Evolutionary conservation across 208 protist species (phyloP), one percentile per base, ranked within the genome.

Genomic region (Trypanosoma theileri): DNA sequence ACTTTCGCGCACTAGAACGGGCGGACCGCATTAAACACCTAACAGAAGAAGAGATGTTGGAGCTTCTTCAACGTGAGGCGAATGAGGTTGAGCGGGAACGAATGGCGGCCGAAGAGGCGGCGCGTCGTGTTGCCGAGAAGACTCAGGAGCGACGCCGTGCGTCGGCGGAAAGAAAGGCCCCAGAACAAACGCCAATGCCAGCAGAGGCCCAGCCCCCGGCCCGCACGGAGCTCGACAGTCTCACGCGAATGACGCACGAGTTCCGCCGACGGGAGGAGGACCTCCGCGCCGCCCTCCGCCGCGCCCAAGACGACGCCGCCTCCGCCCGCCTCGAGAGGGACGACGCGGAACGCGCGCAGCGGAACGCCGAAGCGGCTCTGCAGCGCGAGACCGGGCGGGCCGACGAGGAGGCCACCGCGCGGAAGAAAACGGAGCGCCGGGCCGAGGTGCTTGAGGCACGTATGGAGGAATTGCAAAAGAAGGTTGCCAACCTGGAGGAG

Each of bases 11-110:
- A 16, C 65, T 69, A 19, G 89, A 92, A 79, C 85, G 89, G 1
- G 64, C 74, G 13, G 84, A 90, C 42, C 85, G 85, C n/a, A 73
- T 94, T 17, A 82, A 87, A 69, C 84, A 82, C 71, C 81, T 94
- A 73, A 84, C 75, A 7, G 81, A 89, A 70, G 71, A 88, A 56
- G 81, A 94, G 59, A 89, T 90, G 31, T 70, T 67, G 0, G 84
- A 84, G 46, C 73, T 92, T 41, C 73, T 94, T 22, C 74, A 77
- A 54, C 81, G 81, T 28, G 89, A 94, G 71, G 84, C 80, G 28
- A 45, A 61, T 16, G 84, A 90, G 58, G 71, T 74, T 0, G 75
- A 75, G 26, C 54, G 58, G 11, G 84, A 89, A 57, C 68, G 77
- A 26, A 64, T 71, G 19, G 64, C 59, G 42, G 75, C 78, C 2